Percentiles rank a stretch among this genome's conserved stretches.
These are phyloP conservation scores for Oidiodendron maius DNA, from an alignment of 495 filamentous ascomycete genomes.

Conservation along the genomic window DNA sequence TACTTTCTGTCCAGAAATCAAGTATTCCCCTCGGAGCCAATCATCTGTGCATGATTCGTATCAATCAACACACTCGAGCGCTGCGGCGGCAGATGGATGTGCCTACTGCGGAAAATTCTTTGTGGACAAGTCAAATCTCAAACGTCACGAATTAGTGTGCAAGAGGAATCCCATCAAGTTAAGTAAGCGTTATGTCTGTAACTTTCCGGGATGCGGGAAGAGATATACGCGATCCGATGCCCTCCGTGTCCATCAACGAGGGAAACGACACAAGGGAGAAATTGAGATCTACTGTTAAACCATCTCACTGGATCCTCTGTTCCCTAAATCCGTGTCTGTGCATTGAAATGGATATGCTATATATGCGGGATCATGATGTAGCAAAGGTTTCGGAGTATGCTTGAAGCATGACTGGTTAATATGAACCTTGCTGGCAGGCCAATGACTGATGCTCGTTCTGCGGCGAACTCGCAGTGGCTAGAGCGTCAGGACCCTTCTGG, in stretches of 20 bases:
- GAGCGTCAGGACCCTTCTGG: neutral
- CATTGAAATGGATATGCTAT: neutral
- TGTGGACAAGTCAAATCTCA: slow-evolving; percentile 1
- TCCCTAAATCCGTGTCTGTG: neutral
- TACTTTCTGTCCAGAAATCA: too few relatives aligned
- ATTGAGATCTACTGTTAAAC: neutral
- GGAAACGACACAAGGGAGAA: neutral
- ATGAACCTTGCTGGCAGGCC: neutral
- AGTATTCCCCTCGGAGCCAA: too few relatives aligned
- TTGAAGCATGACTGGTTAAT: neutral
- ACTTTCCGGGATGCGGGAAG: neutral
- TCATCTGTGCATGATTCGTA: too few relatives aligned
- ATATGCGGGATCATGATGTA: neutral
- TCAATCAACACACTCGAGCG: too few relatives aligned
- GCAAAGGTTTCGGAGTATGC: neutral
- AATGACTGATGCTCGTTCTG: slow-evolving; percentile 1
- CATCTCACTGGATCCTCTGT: neutral
- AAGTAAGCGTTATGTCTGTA: neutral
- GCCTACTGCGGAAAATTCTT: too few relatives aligned
- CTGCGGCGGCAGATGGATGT: too few relatives aligned
- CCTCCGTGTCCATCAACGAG: neutral
- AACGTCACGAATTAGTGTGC: slow-evolving; percentile 1
- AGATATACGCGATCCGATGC: neutral
- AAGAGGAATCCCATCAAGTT: neutral
- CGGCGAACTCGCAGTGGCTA: slow-evolving; percentile 2